Conservation (phyloP, 768 basidiomycete species). For the Sporobolomyces roseus region DNA sequence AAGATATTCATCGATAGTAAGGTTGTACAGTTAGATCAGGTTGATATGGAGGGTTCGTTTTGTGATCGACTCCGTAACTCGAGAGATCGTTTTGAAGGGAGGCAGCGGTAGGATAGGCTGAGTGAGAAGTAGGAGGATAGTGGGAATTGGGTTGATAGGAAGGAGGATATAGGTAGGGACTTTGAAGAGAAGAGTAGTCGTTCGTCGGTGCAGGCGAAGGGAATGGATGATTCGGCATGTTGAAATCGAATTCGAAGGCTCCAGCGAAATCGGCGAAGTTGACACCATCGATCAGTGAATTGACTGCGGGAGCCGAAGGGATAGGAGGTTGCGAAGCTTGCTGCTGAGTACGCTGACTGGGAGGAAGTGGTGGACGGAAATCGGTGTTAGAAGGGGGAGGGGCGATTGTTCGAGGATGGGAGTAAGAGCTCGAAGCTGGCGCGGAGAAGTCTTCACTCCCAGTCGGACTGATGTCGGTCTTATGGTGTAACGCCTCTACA, state of each 20-base stretch:
- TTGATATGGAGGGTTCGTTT: too few relatives aligned
- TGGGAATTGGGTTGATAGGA: neutral
- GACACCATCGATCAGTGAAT: neutral
- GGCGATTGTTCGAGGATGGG: constrained; percentile 3
- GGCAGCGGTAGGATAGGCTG: neutral
- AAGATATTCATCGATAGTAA: too few relatives aligned
- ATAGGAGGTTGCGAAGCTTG: too few relatives aligned
- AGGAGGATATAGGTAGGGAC: neutral
- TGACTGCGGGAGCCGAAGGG: too few relatives aligned
- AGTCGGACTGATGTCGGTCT: neutral
- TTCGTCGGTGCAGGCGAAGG: constrained; percentile 15
- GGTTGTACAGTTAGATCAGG: too few relatives aligned
- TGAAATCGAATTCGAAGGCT: constrained; percentile 25
- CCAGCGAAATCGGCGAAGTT: constrained; percentile 15
- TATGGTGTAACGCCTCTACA: neutral
- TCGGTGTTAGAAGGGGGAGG: neutral
- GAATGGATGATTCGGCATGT: neutral
- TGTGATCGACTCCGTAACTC: too few relatives aligned
- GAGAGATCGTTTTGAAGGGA: neutral
- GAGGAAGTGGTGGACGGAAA: neutral
- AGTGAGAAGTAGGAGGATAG: neutral
- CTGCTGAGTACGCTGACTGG: too few relatives aligned
- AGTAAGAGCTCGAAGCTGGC: neutral
- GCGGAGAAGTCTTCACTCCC: constrained; percentile 8
- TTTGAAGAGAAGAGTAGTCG: too few relatives aligned